Conservation (phyloP, 345 rosid genomes). For the Hevea brasiliensis region DNA sequence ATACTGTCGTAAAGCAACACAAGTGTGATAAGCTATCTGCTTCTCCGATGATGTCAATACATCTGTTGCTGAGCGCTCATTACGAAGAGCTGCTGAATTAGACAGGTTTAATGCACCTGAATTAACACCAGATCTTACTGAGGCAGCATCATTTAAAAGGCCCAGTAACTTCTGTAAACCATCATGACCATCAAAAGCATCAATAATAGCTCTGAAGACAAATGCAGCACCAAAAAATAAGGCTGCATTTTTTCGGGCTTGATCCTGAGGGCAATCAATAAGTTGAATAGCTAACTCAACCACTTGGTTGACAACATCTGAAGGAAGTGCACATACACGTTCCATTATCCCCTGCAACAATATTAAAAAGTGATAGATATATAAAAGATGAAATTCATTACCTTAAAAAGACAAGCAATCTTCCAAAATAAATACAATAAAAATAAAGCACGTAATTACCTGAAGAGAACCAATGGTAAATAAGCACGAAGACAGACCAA, state of each 20-base stretch:
- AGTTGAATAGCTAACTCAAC: conserved; percentile 89
- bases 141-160: conserved; percentile 77
- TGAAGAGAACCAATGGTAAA: conserved; percentile 89
- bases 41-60: conserved; percentile 89
- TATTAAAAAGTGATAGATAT: conserved; percentile 11
- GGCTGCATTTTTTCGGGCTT: conserved; percentile 89
- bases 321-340: conserved; percentile 94
- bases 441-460: conserved; percentile 44
- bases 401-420: background rate
- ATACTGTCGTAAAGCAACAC: conserved; percentile 95
- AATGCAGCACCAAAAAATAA: conserved; percentile 94
- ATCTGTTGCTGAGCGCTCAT: conserved; percentile 78
- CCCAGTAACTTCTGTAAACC: conserved; percentile 79
- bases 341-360: conserved; percentile 89
- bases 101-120: conserved; percentile 53
- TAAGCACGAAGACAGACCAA: conserved; percentile 93
- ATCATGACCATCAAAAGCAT: conserved; percentile 93
- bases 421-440: background rate
- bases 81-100: conserved; percentile 49
- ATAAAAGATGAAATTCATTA: background rate
- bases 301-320: conserved; percentile 71
- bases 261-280: conserved; percentile 84
- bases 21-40: conserved; percentile 91
- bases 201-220: conserved; percentile 92
- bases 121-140: conserved; percentile 86